Base-by-base conservation (phyloP, 2,329 filamentous ascomycete species). In the Ambrosiella beaveri region DNA sequence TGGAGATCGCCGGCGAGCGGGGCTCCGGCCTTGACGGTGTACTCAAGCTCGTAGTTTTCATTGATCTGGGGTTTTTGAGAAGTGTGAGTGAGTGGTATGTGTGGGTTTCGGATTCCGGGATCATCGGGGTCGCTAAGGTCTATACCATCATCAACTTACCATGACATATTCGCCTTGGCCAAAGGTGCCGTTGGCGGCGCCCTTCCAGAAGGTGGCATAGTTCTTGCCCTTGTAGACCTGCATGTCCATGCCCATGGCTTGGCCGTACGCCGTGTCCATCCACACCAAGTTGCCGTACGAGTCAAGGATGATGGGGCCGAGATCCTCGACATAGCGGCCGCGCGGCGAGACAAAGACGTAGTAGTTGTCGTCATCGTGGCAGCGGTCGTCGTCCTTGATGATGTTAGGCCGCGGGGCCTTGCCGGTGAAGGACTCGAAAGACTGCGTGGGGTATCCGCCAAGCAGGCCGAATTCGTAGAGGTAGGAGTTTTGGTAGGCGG, bases 121-220 rank as follows among this genome's bases (percentile, higher is more conserved):
- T 27, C 27, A 4, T 4, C 3, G 27, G 5, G 27, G 27, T 27
- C 27, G 27, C 5, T 27, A 27, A 4, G 27, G 3, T 47, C 44
- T 15, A 47, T 2, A 17, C 15, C 27, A 27, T 9, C 4, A 4
- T 13, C 3, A 50, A 61, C 66, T 60, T 63, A 71, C 73, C 74
- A 78, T 73, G 59, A 73, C 71, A 61, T 74, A 73, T 57, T 66
- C 65, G 11, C 74, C 74, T 40, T 70, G 67, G 1, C 75, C 74
- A 63, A 75, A 71, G 1, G 73, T 74, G 1, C 69, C 69, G n/a
- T 71, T 69, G 38, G 71, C 68, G 62, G 73, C 70, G 13, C 72
- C 65, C 9, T 74, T 74, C 64, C 65, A 67, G 56, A 63, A 65
- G 5, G 63, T 64, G 0, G 63, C 54, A 49, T 63, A 64, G 35